Base-by-base conservation (phyloP, 1,139 yeast species). In the Suhomyces maxii region DNA sequence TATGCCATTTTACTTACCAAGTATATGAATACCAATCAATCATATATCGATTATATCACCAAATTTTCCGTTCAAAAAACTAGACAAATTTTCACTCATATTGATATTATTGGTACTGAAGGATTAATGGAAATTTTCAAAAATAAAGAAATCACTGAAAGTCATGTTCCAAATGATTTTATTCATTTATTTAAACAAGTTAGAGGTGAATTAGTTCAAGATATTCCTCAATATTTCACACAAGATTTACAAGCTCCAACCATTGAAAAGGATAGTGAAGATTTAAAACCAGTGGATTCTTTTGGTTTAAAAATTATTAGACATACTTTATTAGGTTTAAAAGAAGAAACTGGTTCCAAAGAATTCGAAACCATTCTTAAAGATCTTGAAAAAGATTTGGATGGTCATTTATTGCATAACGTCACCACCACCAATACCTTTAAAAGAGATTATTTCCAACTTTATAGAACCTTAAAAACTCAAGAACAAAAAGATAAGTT, bases 261-360 rank as follows among this genome's bases (percentile, higher is more conserved):
- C 5, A 53, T 72, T 33, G 75, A 75, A 10, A 84, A 86, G 56
- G 78, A 79, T 40, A 82, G 84, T 36, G 79, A 71, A 1, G 76
- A 76, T 26, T 76, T 91, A 44, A 67, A 69, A 37, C 77, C 95
- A 0, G 96, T 89, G 7, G 85, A 84, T 41, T 83, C 97, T 0
- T 80, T 83, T 53, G 95, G 96, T 7, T 76, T 91, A 67, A 85
- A 84, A 56, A 86, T 86, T 11, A 86, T 91, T 49, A 81, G 95
- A 61, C 89, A 88, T 56, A 81, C 95, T 2, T 73, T 91, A 34
- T 62, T 83, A 35, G 97, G 95, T 0, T 73, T 93, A 38, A 70
- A 69, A 55, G 63, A 62, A 33, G 67, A 47, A 46, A 55, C 43
- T 13, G 53, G 53, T 28, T 54, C 58, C 12, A 53, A 54, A 6